Evolutionary conservation across 345 rosid genomes (phyloP), one percentile per base, ranked within the genome.

Genomic region (Limnanthes douglasii): DNA sequence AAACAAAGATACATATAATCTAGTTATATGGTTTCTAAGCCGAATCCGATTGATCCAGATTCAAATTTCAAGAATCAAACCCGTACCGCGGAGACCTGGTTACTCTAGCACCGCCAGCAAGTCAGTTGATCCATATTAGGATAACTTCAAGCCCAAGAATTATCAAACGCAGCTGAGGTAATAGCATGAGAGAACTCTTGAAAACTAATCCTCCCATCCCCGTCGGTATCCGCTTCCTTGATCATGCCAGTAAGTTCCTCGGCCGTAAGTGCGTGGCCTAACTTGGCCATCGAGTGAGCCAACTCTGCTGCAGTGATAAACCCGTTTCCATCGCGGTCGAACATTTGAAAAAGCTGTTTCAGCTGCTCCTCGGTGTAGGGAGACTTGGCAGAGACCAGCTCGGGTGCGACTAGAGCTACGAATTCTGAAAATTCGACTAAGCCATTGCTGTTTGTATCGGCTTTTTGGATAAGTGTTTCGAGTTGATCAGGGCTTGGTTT

Each of bases 181-280:
- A 90, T 80, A 3, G 95, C 98, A 6, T 56, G 68, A 1, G 71
- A 43, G 29, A 90, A 90, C 53, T 90, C 95, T 35, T 69, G 62
- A 39, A 79, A 90, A 36, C 66, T 70, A 21, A 90, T 90, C 53
- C 76, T 52, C 0, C 98, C 98, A 18, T 90, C 95, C 0, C 98
- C 98, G 11, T 90, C 95, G 1, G 70, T 62, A 44, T 90, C 98
- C 0, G 95, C 98, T 50, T 90, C 98, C 63, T 43, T 80, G 37
- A 90, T 90, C 98, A 90, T 90, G 45, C 84, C 98, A 0, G 84
- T 70, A 49, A 90, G 47, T 57, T 90, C 95, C 37, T 72, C 86
- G 0, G 64, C 86, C 0, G 88, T 79, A 37, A 85, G 65, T 0
- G 82, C 77, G 20, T 85, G 82, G n/a, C 93, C 93, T 4, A 79